These are phyloP conservation scores for Hymenoscyphus linearis DNA, from an alignment of 2,329 filamentous ascomycete genomes.

Conservation along the genomic window DNA sequence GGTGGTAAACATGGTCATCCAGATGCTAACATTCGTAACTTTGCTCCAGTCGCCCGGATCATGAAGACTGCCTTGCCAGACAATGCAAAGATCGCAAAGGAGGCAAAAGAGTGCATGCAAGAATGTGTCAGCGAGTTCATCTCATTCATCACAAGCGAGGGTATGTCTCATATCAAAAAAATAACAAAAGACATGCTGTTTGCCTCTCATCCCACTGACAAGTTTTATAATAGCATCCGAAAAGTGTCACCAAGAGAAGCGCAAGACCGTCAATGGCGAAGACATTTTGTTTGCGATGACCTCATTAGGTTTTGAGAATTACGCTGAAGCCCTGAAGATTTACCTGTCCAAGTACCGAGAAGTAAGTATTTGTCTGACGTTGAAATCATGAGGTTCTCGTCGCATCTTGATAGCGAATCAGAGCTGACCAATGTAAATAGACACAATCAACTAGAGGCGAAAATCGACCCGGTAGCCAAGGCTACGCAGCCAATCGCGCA, in stretches of 20 bases:
- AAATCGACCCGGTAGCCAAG: conserved; percentile 47
- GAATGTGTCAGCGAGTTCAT: conserved; percentile 99
- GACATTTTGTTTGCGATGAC: conserved; percentile 99
- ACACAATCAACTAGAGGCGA: conserved; percentile 72
- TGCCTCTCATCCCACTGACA: conserved; percentile 19
- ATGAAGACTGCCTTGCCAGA: conserved; percentile 98
- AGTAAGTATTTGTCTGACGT: conserved; percentile 52
- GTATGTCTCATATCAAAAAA: conserved; percentile 46
- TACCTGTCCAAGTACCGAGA: conserved; percentile 97
- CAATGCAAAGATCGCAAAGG: conserved; percentile 98
- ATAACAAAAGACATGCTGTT: not conserved
- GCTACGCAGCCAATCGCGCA: conserved; percentile 41
- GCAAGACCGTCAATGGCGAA: conserved; percentile 98
- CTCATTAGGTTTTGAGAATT: conserved; percentile 97
- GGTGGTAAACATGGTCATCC: conserved; percentile 33
- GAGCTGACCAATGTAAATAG: conserved; percentile 41
- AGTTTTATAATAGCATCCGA: conserved; percentile 68
- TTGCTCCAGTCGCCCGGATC: conserved; percentile 93
- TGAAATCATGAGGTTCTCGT: conserved; percentile 7
- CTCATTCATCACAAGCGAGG: conserved; percentile 98
- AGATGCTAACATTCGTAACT: conserved; percentile 93
- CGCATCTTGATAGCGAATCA: conserved; percentile 11
- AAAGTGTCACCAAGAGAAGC: conserved; percentile 98
- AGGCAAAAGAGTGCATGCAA: conserved; percentile 99
- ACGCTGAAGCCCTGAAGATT: conserved; percentile 95